Conservation (phyloP, 208 protist species). For the Leptomonas seymouri region DNA sequence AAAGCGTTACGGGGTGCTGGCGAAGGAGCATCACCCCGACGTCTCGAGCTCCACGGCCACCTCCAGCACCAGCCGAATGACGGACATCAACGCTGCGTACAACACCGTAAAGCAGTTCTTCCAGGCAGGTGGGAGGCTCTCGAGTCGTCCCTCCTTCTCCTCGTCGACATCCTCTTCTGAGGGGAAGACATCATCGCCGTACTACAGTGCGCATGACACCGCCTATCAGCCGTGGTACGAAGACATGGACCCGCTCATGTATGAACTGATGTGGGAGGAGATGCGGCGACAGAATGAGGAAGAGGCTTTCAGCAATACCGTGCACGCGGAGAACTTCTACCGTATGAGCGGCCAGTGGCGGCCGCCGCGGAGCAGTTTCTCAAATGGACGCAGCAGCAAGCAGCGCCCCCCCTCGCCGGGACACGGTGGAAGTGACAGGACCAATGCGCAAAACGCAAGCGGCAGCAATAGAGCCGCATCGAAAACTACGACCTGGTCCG, state of each 20-base stretch:
- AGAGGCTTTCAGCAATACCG: conserved; percentile 33
- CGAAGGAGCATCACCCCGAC: conserved; percentile 91
- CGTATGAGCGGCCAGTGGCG: conserved; percentile 15
- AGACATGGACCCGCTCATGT: conserved; percentile 83
- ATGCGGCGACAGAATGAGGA: conserved; percentile 79
- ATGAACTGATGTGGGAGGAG: conserved; percentile 93
- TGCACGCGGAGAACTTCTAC: conserved; percentile 29
- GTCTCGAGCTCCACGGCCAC: conserved; percentile 37
- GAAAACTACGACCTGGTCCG: conserved; percentile 70
- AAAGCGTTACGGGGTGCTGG: conserved; percentile 78
- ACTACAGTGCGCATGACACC: conserved; percentile 50
- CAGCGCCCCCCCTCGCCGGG: conserved; percentile 9
- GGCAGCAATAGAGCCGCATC: conserved; percentile 10
- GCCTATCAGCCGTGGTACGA: conserved; percentile 85
- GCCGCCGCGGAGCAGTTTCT: conserved; percentile 9
- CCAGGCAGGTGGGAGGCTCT: conserved; percentile 53
- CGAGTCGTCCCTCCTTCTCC: neutral
- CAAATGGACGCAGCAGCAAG: neutral
- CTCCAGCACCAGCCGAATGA: conserved; percentile 63
- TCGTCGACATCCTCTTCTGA: conserved; percentile 5
- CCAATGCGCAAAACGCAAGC: conserved; percentile 12
- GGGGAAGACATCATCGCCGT: conserved; percentile 26
- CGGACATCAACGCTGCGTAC: conserved; percentile 88
- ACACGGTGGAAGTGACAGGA: conserved; percentile 8
- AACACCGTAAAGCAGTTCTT: conserved; percentile 74